Base-by-base conservation (phyloP, 306 rosid species). In the Prunus campanulata region DNA sequence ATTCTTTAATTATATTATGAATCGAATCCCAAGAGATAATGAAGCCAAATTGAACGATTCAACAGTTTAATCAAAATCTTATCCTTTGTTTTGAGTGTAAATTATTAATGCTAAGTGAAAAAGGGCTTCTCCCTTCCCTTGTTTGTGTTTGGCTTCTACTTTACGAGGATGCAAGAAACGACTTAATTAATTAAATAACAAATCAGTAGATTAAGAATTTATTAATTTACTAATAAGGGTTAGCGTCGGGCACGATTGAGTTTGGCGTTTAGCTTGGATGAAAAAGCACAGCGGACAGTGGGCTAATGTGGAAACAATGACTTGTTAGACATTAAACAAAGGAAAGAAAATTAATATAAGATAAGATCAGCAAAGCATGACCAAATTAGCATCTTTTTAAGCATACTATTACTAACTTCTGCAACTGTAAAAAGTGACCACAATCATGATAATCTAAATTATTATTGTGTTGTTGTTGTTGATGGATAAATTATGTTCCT, bases 21-120 rank as follows among this genome's bases (percentile, higher is more conserved):
- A 52, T 19, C 30, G 63, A 52, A 30, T 70, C 63, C 14, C 0
- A 29, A 51, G 5, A 7, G 48, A 35, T 20, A 42, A 55, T 9
- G 12, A 71, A 51, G 76, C n/a, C 76, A 8, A 55, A 10, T 71
- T 52, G 30, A 19, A 7, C 2, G 49, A 35, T 71, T 70, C 75
- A 71, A 8, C 11, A 29, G 46, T 22, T 39, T 24, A n/a, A 72
- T 57, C 67, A 22, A 16, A 42, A 14, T 42, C 11, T 4, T 42
- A 56, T 56, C 39, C 35, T 71, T 0, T n/a, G 39, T 56, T 2
- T 30, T 52, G 30, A 32, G 29, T 52, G 49, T 14, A 1, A 35
- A 72, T 22, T 42, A 46, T 50, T 57, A 47, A 57, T 9, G 22
- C 11, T 0, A 72, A 44, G 44, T 59, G 66, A 20, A 16, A 16